Percentiles rank a stretch among this genome's conserved stretches.
Conservation (phyloP, 2,329 filamentous ascomycete species). For the Thelonectria blattea region DNA sequence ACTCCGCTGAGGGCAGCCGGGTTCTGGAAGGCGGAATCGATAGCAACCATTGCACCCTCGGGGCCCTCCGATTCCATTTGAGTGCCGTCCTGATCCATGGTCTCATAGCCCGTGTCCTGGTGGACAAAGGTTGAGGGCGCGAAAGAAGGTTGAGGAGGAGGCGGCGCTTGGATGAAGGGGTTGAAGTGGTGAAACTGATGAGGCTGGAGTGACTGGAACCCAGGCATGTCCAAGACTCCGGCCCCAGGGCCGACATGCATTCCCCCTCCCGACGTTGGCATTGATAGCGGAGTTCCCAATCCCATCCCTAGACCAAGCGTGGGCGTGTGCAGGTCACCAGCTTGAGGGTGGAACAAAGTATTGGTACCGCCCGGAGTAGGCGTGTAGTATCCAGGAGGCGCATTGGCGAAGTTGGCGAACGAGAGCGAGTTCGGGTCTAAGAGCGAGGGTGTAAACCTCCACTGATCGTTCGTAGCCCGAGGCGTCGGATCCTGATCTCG, state of each 20-base stretch:
- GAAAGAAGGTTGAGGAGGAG: conserved; percentile 65
- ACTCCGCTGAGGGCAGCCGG: conserved; percentile 66
- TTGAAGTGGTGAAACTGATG: conserved; percentile 72
- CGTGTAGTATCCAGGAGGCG: conserved; percentile 84
- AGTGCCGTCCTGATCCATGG: conserved; percentile 76
- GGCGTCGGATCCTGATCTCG: conserved; percentile 83
- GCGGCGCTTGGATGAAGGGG: conserved; percentile 70
- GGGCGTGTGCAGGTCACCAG: conserved; percentile 87
- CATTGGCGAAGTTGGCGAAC: conserved; percentile 80
- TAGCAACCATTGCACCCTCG: conserved; percentile 58
- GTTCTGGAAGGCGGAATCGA: conserved; percentile 67
- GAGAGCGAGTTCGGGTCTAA: conserved; percentile 85
- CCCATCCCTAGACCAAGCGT: conserved; percentile 76
- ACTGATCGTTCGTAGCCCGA: conserved; percentile 77
- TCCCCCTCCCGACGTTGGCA: conserved; percentile 71
- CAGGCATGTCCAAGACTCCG: conserved; percentile 66
- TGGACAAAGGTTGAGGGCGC: conserved; percentile 83
- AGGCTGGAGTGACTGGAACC: conserved; percentile 67
- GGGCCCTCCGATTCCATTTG: conserved; percentile 64
- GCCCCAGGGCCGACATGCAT: conserved; percentile 63
- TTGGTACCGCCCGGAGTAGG: conserved; percentile 83
- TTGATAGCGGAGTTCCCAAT: conserved; percentile 79
- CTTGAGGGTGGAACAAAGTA: conserved; percentile 81
- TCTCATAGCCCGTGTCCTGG: conserved; percentile 79
- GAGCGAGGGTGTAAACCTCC: conserved; percentile 87